Percentiles rank a stretch among this genome's conserved stretches.
These are phyloP conservation scores for Dendrobium catenatum DNA, from an alignment of 106 monocot species.

Conservation along the genomic window DNA sequence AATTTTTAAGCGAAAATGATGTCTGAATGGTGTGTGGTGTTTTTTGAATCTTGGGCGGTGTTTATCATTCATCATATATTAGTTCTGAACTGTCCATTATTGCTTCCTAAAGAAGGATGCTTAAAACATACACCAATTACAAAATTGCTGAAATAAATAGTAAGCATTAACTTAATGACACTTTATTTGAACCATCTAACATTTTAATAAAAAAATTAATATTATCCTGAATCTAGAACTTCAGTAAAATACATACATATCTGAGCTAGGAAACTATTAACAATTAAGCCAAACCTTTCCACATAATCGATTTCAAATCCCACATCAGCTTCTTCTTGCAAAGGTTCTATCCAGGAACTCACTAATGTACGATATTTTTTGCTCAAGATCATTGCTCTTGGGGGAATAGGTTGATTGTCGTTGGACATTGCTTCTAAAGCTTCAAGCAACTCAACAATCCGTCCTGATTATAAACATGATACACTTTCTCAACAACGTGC, in stretches of 20 bases:
- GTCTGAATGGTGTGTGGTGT: no score
- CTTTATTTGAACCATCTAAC: background rate
- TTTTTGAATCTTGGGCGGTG: background rate
- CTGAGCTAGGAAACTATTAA: conserved; percentile 4
- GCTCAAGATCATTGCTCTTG: conserved; percentile 91
- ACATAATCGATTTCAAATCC: conserved; percentile 94
- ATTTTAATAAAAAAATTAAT: background rate
- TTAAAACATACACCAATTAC: background rate
- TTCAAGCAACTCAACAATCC: conserved; percentile 85
- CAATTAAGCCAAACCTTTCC: conserved; percentile 55
- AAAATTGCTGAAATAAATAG: background rate
- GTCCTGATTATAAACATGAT: conserved; percentile 59
- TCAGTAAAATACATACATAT: background rate
- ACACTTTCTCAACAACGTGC: conserved; percentile 30
- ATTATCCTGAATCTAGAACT: background rate
- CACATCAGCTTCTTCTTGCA: conserved; percentile 97
- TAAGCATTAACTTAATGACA: background rate
- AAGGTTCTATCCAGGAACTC: conserved; percentile 98
- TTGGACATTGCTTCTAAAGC: conserved; percentile 90
- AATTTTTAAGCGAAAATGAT: no score
- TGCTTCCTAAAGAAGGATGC: background rate
- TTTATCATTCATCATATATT: background rate
- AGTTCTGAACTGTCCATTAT: background rate
- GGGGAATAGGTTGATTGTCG: conserved; percentile 71
- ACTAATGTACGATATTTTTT: conserved; percentile 94